Base-by-base conservation (phyloP, 495 filamentous ascomycete genomes). In the Penicillium dipodomyicola region DNA sequence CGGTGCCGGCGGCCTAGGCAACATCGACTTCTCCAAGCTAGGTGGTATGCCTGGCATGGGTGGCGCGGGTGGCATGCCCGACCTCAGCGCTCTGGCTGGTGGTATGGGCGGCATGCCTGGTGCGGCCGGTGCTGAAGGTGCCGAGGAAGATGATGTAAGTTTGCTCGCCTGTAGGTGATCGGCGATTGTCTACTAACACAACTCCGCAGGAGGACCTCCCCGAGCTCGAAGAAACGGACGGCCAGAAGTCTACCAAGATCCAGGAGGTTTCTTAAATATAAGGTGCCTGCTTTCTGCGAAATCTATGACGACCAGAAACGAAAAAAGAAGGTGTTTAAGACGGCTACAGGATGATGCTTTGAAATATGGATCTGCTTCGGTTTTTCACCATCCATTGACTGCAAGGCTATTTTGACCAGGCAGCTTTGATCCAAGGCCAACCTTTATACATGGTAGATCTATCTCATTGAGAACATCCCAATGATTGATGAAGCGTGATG, bases 11-110 rank as follows among this genome's bases (percentile, higher is more conserved):
- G 91, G 87, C 27, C 74, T 85, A 50, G 73, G 77, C 59, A 82
- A 82, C 64, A 81, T 84, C 67, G 81, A 96, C 73, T 96, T 96
- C 86, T 94, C 89, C 65, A 96, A 96, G 80, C 88, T 96, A 60
- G 92, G 88, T 46, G 83, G 70, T 19, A 52, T 79, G 60, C 78
- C 76, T 42, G 80, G 73, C 39, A 59, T 71, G 44, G 79, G 67
- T 48, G 78, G 67, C 44, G 62, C 65, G 65, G 73, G 70, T 33
- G 77, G 67, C 27, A 60, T 65, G 61, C 63, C 57, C 39, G 83
- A 76, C 47, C 71, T 75, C 53, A 82, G 74, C 39, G 84, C 73
- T 40, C 75, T 80, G 63, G 70, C 64, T n/a, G 35, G 35, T 11
- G 78, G 65, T 35, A 73, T 64, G 48, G 72, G 68, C 27, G 49